Evolutionary conservation across 2,329 filamentous ascomycete genomes (phyloP), one percentile per base, ranked within the genome.

Genomic region (Pseudonectria foliicola): DNA sequence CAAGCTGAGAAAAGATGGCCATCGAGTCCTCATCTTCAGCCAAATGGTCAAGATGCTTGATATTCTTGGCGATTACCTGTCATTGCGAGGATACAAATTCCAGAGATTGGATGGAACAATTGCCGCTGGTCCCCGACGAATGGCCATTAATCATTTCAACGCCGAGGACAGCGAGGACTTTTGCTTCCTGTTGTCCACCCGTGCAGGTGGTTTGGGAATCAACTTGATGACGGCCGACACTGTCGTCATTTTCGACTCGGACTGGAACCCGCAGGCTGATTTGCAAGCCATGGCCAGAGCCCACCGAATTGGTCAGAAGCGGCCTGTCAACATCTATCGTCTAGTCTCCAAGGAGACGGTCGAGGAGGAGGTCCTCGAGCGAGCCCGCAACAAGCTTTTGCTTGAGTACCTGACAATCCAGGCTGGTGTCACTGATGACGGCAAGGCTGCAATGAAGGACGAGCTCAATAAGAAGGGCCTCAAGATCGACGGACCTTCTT

Each of bases 31-130:
- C 44, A 96, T 98, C 46, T 98, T 98, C 69, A 96, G 90, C 59
- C 92, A 98, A 58, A 98, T 98, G 92, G 93, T 98, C 25, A 93
- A 87, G 57, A 96, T 98, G 85, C 75, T 98, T 14, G 89, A 98
- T 54, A 92, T 98, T 34, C 72, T 98, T 2, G 86, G 87, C 29
- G 90, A 98, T 53, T 98, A 98, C 56, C 77, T 96, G 46, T 85
- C 87, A 33, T 75, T 92, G 34, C 83, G 92, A 43, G 88, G 89
- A n/a, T 93, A 96, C 61, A 81, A 92, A 39, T 96, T 92, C 55
- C 93, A 98, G 57, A 78, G 92, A 13, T 75, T 98, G 7, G 92
- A 98, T 56, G 92, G 92, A 48, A 98, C 92, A 3, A 95, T 98
- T 47, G 82, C 86, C 24, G 85, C 92, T 10, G 83, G 80, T 2